Evolutionary conservation across 768 basidiomycete species (phyloP).

Genomic region (Leucogyrophana mollusca): DNA sequence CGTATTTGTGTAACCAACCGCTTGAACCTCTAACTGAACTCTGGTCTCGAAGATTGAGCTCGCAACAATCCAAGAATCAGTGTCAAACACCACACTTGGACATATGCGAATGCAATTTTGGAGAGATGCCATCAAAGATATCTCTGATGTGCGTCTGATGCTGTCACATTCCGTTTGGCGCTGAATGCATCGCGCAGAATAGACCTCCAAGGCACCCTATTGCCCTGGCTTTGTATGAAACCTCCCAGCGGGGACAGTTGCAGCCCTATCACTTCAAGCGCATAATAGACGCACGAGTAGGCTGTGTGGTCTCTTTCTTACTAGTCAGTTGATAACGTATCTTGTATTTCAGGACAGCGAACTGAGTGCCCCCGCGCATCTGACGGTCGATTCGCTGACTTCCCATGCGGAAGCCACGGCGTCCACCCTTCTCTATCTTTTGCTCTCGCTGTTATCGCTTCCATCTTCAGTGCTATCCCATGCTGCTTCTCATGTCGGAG

Average conservation of each 20-base stretch:
- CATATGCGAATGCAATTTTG: conserved; percentile 87
- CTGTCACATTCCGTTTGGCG: conserved; percentile 1
- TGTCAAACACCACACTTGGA: conserved; percentile 73
- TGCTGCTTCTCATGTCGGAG: conserved; percentile 79
- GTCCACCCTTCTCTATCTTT: conserved; percentile 73
- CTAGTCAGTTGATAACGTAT: no score
- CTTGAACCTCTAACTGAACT: conserved; percentile 6
- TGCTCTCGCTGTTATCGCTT: conserved; percentile 65
- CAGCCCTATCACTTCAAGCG: conserved; percentile 78
- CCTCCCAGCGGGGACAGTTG: conserved; percentile 47
- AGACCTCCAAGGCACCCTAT: conserved; percentile 80
- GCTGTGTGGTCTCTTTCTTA: conserved; percentile 23
- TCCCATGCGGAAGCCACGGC: conserved; percentile 80
- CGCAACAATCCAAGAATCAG: conserved; percentile 72
- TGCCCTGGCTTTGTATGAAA: conserved; percentile 66
- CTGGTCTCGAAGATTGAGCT: conserved; percentile 60
- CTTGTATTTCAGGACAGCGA: conserved; percentile 53
- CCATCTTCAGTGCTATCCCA: conserved; percentile 62
- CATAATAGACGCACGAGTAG: conserved; percentile 81
- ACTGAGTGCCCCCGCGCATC: conserved; percentile 59
- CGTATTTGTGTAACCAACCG: conserved; percentile 27
- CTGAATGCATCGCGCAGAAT: conserved; percentile 43
- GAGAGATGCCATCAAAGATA: conserved; percentile 73
- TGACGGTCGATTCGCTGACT: conserved; percentile 65
- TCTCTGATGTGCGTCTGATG: conserved; percentile 51